Base-by-base conservation (phyloP, 352 stramenopile genomes). In the Globisporangium ultimum region DNA sequence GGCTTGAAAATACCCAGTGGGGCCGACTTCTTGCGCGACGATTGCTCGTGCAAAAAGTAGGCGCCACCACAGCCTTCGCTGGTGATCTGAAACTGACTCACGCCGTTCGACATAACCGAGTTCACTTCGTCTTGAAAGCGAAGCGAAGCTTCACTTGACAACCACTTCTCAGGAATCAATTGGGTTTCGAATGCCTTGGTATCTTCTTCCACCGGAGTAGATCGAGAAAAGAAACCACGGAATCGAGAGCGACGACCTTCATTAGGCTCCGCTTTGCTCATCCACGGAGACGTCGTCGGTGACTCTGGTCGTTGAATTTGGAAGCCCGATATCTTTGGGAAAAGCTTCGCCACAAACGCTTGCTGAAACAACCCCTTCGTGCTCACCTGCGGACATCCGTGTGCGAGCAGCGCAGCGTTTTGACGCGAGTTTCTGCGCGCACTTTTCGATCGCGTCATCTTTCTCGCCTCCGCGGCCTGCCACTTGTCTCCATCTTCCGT, bases 1-100 rank as follows among this genome's bases (percentile, higher is more conserved):
- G 97, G 97, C 74, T 99, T 99, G 71, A 99, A 99, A 14, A 99
- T 77, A 1, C 76, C 86, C 15, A 95, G 63, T 2, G 79, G 67
- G 20, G 59, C 59, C 9, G 56, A 64, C 55, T 77, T 71, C 34
- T 57, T 51, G 18, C 20, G 21, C 6, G 48, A 55, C 1, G 48
- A 49, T 32, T 60, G 38, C n/a, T 74, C 43, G 13, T 74, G 60
- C 32, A 85, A 52, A 41, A 87, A 75, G 64, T 95, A 95, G 15
- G 68, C 86, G 7, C 86, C 86, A 28, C 86, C 86, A 55, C 86
- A 95, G 5, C 86, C 86, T 42, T 95, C 86, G 32, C 70, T 86
- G 0, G 86, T 93, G 28, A 95, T 68, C 42, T 79, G 60, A 18
- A 91, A 87, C 34, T 71, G 65, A 43, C 75, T 71, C 22, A 53